phyloP scores from a whole-genome alignment of 2,329 filamentous ascomycete genomes.

The Alternaria arborescens region DNA sequence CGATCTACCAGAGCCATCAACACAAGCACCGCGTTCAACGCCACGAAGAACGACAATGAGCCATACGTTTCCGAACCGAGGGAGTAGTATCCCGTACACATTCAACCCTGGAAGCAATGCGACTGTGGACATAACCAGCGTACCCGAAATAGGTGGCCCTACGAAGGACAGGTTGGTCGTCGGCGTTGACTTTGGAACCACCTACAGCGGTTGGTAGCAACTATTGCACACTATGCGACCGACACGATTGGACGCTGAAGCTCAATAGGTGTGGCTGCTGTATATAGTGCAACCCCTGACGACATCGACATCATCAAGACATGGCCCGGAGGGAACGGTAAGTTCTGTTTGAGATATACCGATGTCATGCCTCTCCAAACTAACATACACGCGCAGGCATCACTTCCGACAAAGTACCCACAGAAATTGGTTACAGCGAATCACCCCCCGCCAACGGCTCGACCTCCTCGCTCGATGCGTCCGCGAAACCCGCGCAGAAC shows the following conservation, averaged over 20 bases:
- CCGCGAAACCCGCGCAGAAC: conserved; percentile 29
- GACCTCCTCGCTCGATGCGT: conserved; percentile 29
- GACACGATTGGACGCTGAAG: conserved; percentile 20
- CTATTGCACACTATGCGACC: neutral
- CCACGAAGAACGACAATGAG: conserved; percentile 29
- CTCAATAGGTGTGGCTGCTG: conserved; percentile 68
- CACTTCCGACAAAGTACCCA: conserved; percentile 87
- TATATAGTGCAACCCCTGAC: conserved; percentile 78
- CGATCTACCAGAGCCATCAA: conserved; percentile 4
- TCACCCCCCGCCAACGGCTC: neutral
- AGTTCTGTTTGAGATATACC: neutral
- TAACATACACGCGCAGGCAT: conserved; percentile 56
- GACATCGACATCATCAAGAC: conserved; percentile 83
- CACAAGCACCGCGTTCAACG: conserved; percentile 10
- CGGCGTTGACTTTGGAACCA: conserved; percentile 85
- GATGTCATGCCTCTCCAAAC: neutral
- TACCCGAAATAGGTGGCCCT: conserved; percentile 23
- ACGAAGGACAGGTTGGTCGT: conserved; percentile 73
- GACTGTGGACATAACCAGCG: conserved; percentile 23
- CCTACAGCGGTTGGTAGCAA: conserved; percentile 69
- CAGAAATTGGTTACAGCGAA: conserved; percentile 70
- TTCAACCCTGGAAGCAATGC: conserved; percentile 43
- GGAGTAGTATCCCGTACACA: conserved; percentile 43
- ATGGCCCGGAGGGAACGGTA: conserved; percentile 81
- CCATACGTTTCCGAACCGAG: conserved; percentile 31